Evolutionary conservation across 2,329 filamentous ascomycete species (phyloP), one percentile per base, ranked within the genome.

Genomic region (Claviceps cyperi): DNA sequence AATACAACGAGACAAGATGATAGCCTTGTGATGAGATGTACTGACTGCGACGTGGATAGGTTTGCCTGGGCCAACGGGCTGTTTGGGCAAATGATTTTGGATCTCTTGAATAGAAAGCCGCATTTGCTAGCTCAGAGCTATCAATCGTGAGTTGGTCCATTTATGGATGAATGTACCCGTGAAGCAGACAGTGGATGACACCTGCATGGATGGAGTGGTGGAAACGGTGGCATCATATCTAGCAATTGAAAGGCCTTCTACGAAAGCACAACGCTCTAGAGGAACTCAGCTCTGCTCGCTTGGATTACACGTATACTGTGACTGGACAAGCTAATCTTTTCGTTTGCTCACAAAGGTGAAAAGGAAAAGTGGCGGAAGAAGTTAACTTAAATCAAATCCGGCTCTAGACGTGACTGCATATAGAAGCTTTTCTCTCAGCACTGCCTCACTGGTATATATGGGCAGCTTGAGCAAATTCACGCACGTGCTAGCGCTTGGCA

Each of bases 401-500:
- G 92, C 91, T 0, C 89, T 89, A 0, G 87, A 85, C 58, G 86
- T 86, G 19, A 96, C 80, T 8, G 91, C 91, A 66, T 96, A 95
- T 48, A 97, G 69, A 53, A 98, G 64, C 69, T 95, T 97, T 60
- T 83, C 77, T 61, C 78, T 82, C 59, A 98, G 64, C 28, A 72
- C 75, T 52, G 70, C 66, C 54, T 81, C 78, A 36, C 73, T 80
- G 46, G 66, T 76, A 65, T 97, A 98, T 56, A 83, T 79, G 6
- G 92, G 92, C 56, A 98, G 68, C 71, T 98, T 98, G 46, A 98
- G 69, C 57, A 98, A 64, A 63, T 98, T 98, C 28, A 97, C 88
- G 59, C 92, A 98, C 0, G 92, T 98, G 63, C 90, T 96, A 17
- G 92, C 89, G 62, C 88, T 97, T 2, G 92, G 92, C 55, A 96